Base-by-base conservation (phyloP, 352 stramenopile species). In the Globisporangium echinulatum region DNA sequence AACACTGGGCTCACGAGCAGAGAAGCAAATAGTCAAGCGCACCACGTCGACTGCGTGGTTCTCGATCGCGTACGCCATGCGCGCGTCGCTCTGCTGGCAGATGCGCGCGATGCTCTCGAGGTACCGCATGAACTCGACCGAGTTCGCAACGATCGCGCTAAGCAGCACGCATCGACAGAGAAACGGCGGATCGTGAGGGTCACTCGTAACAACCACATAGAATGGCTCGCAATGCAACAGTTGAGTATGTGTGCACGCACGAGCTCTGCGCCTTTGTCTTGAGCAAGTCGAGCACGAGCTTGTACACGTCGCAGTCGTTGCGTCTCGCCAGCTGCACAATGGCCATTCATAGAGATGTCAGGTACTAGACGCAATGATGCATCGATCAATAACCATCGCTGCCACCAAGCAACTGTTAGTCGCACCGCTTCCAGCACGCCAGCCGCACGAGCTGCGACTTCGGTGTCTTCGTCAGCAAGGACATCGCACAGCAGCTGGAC, bases 81-180 rank as follows among this genome's bases (percentile, higher is more conserved):
- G 76, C 5, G 69, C 55, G 36, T 89, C 75, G 8, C 64, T 68
- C 59, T 88, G 73, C 17, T 76, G 64, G 19, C 77, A 84, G 49
- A 92, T 76, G 47, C 71, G 76, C 0, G 82, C 81, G 25, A 91
- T 87, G 4, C 70, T 73, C 58, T 93, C 85, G 13, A 94, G 61
- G 52, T 87, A 90, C 17, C 85, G 79, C 72, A 93, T 85, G 52
- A 78, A 91, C 55, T 90, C 77, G 14, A 90, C 71, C 4, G 82
- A 92, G 49, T 70, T 90, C 58, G 67, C 50, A 1, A 56, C 59
- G 51, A 79, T 72, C 13, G 70, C 70, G 59, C 76, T 86, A 33
- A 33, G 17, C 14, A 40, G 38, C 47, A 51, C n/a, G 33, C 15
- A 33, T 10, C n/a, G n/a, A 33, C 47, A 55, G 44, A 13, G 53